phyloP scores from a whole-genome alignment of 2,329 filamentous ascomycete species.

The Nemania sp. region DNA sequence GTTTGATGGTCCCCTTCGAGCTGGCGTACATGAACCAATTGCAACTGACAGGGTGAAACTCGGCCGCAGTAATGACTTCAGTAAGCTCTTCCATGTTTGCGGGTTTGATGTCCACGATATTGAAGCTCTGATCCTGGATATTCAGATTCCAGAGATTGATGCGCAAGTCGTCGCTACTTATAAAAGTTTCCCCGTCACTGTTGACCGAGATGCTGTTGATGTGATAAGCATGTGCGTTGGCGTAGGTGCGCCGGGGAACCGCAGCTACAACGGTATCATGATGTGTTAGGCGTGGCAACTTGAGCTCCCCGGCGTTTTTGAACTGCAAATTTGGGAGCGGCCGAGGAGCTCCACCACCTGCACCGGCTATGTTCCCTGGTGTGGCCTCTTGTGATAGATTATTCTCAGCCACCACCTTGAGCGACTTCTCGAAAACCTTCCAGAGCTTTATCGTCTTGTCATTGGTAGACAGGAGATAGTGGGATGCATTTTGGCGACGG shows the following conservation, averaged over 20 bases:
- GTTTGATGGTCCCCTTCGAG: constrained; percentile 97
- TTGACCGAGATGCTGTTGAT: constrained; percentile 99
- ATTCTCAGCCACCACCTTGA: constrained; percentile 99
- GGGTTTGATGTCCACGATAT: constrained; percentile 99
- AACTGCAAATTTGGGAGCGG: constrained; percentile 74
- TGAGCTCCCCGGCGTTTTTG: constrained; percentile 79
- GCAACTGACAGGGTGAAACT: constrained; percentile 96
- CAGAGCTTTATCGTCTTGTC: constrained; percentile 99
- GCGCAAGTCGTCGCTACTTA: constrained; percentile 95
- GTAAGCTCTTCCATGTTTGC: constrained; percentile 99
- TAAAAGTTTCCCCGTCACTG: constrained; percentile 98
- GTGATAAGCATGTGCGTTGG: constrained; percentile 98
- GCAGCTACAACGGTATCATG: constrained; percentile 98
- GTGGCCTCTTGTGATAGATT: constrained; percentile 95
- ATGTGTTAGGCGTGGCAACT: constrained; percentile 93
- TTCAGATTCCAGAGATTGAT: constrained; percentile 99
- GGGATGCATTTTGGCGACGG: constrained; percentile 94
- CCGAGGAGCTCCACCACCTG: constrained; percentile 73
- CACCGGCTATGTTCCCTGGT: constrained; percentile 71
- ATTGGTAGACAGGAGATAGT: constrained; percentile 97
- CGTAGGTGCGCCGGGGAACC: constrained; percentile 93
- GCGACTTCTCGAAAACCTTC: constrained; percentile 99
- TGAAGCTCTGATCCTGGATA: constrained; percentile 99
- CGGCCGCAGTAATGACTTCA: constrained; percentile 96
- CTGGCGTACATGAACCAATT: constrained; percentile 99